A percentile compares a stretch with the other conserved stretches of the same genome.
phyloP scores from a whole-genome alignment of 1,284 basidiomycete genomes.

The Inonotus obliquus region DNA sequence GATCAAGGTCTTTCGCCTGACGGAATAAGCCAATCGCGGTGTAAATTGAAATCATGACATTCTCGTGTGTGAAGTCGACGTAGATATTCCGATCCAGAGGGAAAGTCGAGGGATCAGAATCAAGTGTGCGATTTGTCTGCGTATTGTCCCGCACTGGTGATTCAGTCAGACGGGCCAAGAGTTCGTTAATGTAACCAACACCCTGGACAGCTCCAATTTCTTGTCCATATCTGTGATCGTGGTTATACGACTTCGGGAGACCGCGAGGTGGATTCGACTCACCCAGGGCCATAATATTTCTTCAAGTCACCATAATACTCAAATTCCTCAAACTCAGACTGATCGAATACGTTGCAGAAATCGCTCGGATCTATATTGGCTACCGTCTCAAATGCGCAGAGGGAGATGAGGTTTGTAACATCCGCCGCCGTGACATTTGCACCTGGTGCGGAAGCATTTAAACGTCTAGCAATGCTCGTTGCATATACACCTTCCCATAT shows the following conservation, averaged over 20 bases:
- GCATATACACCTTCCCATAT: conserved; percentile 55
- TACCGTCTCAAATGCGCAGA: conserved; percentile 77
- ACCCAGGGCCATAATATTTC: conserved; percentile 77
- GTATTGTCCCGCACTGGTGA: conserved; percentile 61
- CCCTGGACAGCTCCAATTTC: conserved; percentile 67
- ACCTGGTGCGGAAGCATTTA: conserved; percentile 60
- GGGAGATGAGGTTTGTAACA: conserved; percentile 55
- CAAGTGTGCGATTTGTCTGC: conserved; percentile 77
- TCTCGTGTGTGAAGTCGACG: conserved; percentile 80
- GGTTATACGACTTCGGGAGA: background rate
- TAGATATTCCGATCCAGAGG: conserved; percentile 64
- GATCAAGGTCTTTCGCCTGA: conserved; percentile 34
- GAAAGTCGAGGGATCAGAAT: conserved; percentile 61
- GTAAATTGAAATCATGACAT: conserved; percentile 74
- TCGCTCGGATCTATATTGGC: conserved; percentile 49
- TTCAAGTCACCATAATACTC: conserved; percentile 72
- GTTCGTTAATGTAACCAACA: conserved; percentile 81
- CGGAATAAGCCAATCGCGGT: conserved; percentile 69
- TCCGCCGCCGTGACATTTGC: conserved; percentile 57
- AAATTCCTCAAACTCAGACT: conserved; percentile 54
- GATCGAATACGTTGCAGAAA: conserved; percentile 67
- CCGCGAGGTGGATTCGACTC: conserved; percentile 23
- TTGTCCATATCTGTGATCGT: conserved; percentile 52
- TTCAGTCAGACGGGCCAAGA: conserved; percentile 72
- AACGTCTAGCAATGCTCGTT: conserved; percentile 50